Base-by-base conservation (phyloP, 441 rosid genomes). In the Aquilaria agallochum region DNA sequence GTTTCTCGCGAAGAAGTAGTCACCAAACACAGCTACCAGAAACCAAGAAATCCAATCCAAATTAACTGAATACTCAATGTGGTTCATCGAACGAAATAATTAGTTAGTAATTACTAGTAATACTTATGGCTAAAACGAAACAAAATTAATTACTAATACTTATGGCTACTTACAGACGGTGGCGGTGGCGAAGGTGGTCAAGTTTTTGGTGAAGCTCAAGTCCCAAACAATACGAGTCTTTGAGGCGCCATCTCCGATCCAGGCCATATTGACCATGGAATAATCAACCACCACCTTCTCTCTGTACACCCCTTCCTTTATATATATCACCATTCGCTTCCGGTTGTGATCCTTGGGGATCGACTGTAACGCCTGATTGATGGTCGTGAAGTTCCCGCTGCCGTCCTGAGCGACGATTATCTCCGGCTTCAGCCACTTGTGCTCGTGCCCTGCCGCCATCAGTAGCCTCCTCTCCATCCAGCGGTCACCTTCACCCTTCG, bases 361-460 rank as follows among this genome's bases (percentile, higher is more conserved):
- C 5, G 5, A 9, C 0, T 1, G 0, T 67, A 92, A 4, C 3
- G 93, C 98, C n/a, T 73, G 80, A 9, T 47, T 72, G 74, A 92
- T 80, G 31, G 92, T 89, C 3, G 58, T 64, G 67, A 63, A 83
- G 50, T 84, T 62, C 9, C 98, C 98, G 11, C 86, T 85, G 31
- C 98, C 96, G 42, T 92, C 96, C 48, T 87, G 72, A 0, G 96
- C 96, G 31, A 92, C 93, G 6, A 78, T 73, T 3, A 89, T 48
- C 66, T 81, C 70, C 1, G 91, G 78, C 68, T 75, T 74, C 27
- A 57, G 47, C 45, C 45, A 40, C 9, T 40, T 40, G 9, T 10
- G 45, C 7, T 5, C 14, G 27, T 20, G 27, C 27, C 27, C 27
- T 20, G 27, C 27, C 27, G 27, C 27, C 11, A 68, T 58, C 48